Base-by-base conservation (phyloP, 1,139 yeast genomes). In the Saccharomyces pastorianus region DNA sequence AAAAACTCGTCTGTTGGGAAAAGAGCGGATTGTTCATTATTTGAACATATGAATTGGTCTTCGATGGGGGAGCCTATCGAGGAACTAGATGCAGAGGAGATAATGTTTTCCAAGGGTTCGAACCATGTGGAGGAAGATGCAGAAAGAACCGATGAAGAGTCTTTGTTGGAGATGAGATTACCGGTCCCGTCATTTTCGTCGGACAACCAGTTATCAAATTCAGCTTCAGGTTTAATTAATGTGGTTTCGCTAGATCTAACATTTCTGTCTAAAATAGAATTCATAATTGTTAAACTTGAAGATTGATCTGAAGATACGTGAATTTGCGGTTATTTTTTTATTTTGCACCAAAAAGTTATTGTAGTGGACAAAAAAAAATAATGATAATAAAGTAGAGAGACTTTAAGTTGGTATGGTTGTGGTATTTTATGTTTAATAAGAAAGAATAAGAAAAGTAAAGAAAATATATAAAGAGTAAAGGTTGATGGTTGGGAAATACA, bases 61-160 rank as follows among this genome's bases (percentile, higher is more conserved):
- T 55, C 55, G 44, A 56, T 61, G n/a, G 70, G 68, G 4, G 69
- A 65, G 2, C 61, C 63, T 6, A 62, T 62, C 6, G 67, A 61
- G 0, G 68, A 62, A 41, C 63, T 58, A 11, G 65, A 61, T 29
- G 58, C 53, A 6, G 65, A 63, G 25, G 69, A 66, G 17, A 61
- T 53, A 14, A 63, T 57, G 29, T 53, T 60, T 49, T 64, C 68
- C 49, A 63, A 49, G 6, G 67, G 65, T 32, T 63, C 67, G 41
- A 64, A 63, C 67, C 67, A 63, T n/a, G 62, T 47, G 38, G 61
- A 59, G 6, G 60, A 55, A 20, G 59, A 56, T 13, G 48, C 38
- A 14, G 55, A 48, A 38, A 38, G 27, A 9, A 49, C 31, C 11
- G 51, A 49, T 1, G 51, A 20, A 9, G 51, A 41, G 31, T 34